Percentiles rank a stretch among this genome's conserved stretches.
Conservation (phyloP, 2,329 filamentous ascomycete genomes). For the Ilyonectria sp. region DNA sequence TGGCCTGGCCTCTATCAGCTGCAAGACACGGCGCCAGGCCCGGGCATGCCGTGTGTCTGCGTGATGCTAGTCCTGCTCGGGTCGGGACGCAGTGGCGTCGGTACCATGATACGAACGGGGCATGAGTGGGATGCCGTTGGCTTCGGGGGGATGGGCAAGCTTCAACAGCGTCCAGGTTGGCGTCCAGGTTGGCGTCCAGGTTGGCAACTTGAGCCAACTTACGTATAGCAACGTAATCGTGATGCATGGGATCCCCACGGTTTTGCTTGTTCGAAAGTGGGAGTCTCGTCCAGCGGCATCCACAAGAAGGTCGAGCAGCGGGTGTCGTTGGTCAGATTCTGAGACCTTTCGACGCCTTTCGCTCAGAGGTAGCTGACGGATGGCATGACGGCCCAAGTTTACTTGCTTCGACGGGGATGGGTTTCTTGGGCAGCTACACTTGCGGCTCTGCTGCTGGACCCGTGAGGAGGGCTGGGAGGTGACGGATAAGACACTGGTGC, state of each 20-base stretch:
- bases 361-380: conserved; percentile 26
- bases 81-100: conserved; percentile 19
- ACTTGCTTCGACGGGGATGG: conserved; percentile 28
- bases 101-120: neutral
- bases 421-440: conserved; percentile 45
- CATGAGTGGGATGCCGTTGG: conserved; percentile 10
- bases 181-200: conserved; percentile 32
- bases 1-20: conserved; percentile 24
- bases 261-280: conserved; percentile 28
- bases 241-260: conserved; percentile 25
- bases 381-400: conserved; percentile 44
- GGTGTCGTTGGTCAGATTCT: conserved; percentile 28
- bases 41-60: conserved; percentile 8
- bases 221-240: conserved; percentile 40
- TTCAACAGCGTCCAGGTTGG: conserved; percentile 28
- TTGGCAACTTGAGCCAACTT: conserved; percentile 20
- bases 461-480: conserved; percentile 4
- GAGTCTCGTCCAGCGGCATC: conserved; percentile 24
- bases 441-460: conserved; percentile 43
- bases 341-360: conserved; percentile 16
- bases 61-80: conserved; percentile 23
- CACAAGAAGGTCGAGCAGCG: conserved; percentile 16
- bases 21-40: conserved; percentile 15
- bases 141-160: conserved; percentile 2
- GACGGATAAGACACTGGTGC: conserved; percentile 33